These are phyloP conservation scores for Daldinia childiae DNA, from an alignment of 495 filamentous ascomycete genomes.

Conservation along the genomic window DNA sequence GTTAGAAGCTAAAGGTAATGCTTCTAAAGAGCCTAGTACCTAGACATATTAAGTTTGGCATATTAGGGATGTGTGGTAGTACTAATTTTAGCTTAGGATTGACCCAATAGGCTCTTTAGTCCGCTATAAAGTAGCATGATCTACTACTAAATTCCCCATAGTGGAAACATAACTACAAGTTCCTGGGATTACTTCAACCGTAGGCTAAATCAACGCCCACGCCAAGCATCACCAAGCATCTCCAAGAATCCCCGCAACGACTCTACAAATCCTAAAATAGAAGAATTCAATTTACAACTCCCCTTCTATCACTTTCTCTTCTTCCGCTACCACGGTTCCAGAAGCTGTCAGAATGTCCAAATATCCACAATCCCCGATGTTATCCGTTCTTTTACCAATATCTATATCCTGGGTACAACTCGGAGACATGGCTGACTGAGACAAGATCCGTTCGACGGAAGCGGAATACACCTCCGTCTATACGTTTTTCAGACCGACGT, in stretches of 20 bases:
- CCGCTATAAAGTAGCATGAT: slow-evolving; percentile 24
- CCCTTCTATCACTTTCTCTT: slow-evolving; percentile 2
- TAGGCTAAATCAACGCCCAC: slow-evolving; percentile 36
- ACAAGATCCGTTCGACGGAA: slow-evolving; percentile 17
- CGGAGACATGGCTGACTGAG: slow-evolving; percentile 18
- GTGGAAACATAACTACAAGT: background rate
- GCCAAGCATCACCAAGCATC: slow-evolving; percentile 21
- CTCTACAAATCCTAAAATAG: slow-evolving; percentile 19
- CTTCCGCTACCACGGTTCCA: slow-evolving; percentile 20
- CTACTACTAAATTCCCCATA: slow-evolving; percentile 24
- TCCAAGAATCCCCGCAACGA: slow-evolving; percentile 9
- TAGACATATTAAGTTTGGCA: background rate
- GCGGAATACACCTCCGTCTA: slow-evolving; percentile 26
- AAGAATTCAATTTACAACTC: slow-evolving; percentile 23
- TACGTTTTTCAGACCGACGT: background rate
- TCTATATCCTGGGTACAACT: slow-evolving; percentile 1
- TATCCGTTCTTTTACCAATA: slow-evolving; percentile 26
- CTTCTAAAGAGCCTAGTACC: background rate
- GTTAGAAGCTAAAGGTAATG: too few relatives aligned
- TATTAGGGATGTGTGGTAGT: background rate
- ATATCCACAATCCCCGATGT: slow-evolving; percentile 23
- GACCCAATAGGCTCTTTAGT: slow-evolving; percentile 15
- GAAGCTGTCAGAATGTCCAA: slow-evolving; percentile 17
- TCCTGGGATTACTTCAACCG: slow-evolving; percentile 23
- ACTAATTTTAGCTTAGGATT: slow-evolving; percentile 30